Conservation (phyloP, 306 rosid genomes). For the Cercis canadensis region DNA sequence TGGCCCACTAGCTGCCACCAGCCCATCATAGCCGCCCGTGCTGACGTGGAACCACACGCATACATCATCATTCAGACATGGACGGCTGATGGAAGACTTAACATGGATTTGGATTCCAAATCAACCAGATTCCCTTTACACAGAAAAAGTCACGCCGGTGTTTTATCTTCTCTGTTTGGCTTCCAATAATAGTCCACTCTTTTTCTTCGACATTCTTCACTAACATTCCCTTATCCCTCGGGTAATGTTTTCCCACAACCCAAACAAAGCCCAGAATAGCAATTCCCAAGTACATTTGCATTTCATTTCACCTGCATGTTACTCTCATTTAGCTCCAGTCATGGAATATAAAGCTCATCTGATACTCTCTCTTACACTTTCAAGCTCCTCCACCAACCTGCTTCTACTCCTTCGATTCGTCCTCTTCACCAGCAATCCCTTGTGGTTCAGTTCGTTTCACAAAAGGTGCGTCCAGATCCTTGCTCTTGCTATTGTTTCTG, state of each 20-base stretch:
- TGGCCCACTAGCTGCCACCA: slow-evolving; percentile 34
- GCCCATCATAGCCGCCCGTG: slow-evolving; percentile 32
- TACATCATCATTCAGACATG: background rate
- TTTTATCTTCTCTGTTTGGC: slow-evolving; percentile 35
- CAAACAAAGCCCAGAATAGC: slow-evolving; percentile 32
- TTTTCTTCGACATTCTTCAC: slow-evolving; percentile 4
- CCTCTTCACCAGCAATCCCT: background rate
- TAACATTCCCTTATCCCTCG: background rate
- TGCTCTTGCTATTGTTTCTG: background rate
- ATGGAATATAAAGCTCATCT: slow-evolving; percentile 41
- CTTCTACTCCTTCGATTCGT: background rate
- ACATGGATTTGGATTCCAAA: slow-evolving; percentile 16
- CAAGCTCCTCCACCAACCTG: background rate
- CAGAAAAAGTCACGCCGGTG: slow-evolving; percentile 13
- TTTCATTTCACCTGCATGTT: slow-evolving; percentile 37
- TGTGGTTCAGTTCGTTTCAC: slow-evolving; percentile 9
- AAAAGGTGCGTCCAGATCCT: slow-evolving; percentile 39
- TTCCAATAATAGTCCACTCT: slow-evolving; percentile 14
- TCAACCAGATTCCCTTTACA: slow-evolving; percentile 13
- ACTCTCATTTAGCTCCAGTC: slow-evolving; percentile 38
- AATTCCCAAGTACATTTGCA: slow-evolving; percentile 41
- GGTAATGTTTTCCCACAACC: background rate
- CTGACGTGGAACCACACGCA: slow-evolving; percentile 17
- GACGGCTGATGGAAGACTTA: background rate
- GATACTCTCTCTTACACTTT: slow-evolving; percentile 4